Evolutionary conservation across 306 rosid species (phyloP).

Genomic region (Cicer bijugum): DNA sequence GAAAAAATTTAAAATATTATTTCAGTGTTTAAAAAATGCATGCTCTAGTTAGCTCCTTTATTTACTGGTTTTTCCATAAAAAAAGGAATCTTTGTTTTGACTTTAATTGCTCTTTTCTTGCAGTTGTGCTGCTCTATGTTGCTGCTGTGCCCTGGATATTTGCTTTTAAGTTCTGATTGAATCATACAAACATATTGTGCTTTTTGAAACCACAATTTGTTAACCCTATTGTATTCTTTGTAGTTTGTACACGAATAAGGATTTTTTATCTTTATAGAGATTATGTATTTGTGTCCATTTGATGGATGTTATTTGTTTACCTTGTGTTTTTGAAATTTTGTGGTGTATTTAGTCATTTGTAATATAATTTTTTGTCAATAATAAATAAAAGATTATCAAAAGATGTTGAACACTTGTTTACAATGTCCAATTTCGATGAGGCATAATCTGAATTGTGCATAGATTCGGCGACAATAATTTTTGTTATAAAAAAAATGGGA

Average conservation of each 20-base stretch:
- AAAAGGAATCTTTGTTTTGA: neutral
- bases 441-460: too few species aligned
- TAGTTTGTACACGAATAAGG: slow-evolving; percentile 29
- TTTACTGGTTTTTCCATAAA: too few species aligned
- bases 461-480: too few species aligned
- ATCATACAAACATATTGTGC: neutral
- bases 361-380: neutral
- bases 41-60: too few species aligned
- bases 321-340: neutral
- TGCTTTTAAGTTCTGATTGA: slow-evolving; percentile 46
- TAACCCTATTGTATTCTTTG: slow-evolving; percentile 34
- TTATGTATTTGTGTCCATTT: slow-evolving; percentile 26
- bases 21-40: too few species aligned
- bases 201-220: neutral
- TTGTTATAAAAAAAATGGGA: too few species aligned
- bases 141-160: slow-evolving; percentile 53
- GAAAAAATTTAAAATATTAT: too few species aligned
- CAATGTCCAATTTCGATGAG: too few species aligned
- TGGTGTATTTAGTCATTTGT: neutral
- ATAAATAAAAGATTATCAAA: neutral
- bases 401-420: too few species aligned
- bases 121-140: slow-evolving; percentile 57
- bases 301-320: slow-evolving; percentile 17
- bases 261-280: slow-evolving; percentile 6
- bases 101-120: slow-evolving; percentile 4